Conservation (phyloP, 2,329 filamentous ascomycete species). For the Pyrenophora teres region DNA sequence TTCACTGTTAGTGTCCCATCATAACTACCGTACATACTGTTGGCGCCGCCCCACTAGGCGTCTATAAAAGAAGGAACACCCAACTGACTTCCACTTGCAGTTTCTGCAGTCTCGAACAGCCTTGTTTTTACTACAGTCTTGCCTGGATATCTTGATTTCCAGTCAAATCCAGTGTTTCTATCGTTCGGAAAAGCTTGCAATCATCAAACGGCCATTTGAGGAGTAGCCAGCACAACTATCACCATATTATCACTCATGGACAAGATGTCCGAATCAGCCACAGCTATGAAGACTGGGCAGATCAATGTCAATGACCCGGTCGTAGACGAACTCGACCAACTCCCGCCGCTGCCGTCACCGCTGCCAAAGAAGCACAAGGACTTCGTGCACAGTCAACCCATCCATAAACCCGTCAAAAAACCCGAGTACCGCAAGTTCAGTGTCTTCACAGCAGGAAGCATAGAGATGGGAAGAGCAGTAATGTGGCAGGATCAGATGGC, state of each 20-base stretch:
- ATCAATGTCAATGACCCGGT: too few relatives aligned
- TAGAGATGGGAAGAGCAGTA: constrained; percentile 51
- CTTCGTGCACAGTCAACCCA: constrained; percentile 26
- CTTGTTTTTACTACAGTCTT: background rate
- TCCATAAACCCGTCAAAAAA: too few relatives aligned
- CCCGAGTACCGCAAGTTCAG: constrained; percentile 38
- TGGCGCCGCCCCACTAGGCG: constrained; percentile 16
- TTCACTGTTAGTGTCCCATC: background rate
- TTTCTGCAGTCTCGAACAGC: constrained; percentile 11
- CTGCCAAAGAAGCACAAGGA: constrained; percentile 14
- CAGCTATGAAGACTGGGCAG: background rate
- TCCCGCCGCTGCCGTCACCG: constrained; percentile 19
- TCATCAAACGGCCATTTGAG: constrained; percentile 1
- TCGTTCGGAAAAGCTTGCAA: constrained; percentile 7
- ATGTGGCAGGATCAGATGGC: constrained; percentile 60
- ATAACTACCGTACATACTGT: constrained; percentile 5
- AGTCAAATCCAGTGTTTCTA: background rate
- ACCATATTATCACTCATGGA: background rate
- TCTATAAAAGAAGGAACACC: constrained; percentile 4
- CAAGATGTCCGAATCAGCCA: background rate
- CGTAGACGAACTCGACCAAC: too few relatives aligned
- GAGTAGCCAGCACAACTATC: constrained; percentile 7
- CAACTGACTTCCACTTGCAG: constrained; percentile 13
- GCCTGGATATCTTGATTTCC: too few relatives aligned
- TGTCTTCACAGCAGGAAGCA: constrained; percentile 65